Base-by-base conservation (phyloP, 257 asterid genomes). In the Salvia rosmarinus region DNA sequence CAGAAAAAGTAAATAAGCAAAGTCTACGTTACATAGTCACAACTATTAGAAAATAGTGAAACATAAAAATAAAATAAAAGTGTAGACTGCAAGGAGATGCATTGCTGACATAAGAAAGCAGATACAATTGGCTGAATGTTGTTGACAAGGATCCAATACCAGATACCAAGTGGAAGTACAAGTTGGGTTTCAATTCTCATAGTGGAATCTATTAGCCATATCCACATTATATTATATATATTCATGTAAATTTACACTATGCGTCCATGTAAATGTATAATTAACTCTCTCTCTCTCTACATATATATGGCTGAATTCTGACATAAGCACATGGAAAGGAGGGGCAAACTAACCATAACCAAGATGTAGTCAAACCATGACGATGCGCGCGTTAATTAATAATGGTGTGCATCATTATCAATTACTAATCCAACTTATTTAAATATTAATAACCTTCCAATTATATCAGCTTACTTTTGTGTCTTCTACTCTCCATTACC, bases 261-360 rank as follows among this genome's bases (percentile, higher is more conserved):
- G 30, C 30, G 3, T 3, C 3, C 3, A 25, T 25, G 3, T 25
- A 1, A 25, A 25, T 25, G 3, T 25, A 25, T 25, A 25, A 25
- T 25, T n/a, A n/a, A n/a, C n/a, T n/a, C n/a, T n/a, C n/a, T n/a
- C n/a, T n/a, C n/a, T 20, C 1, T 2, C 6, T 32, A 32, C 5
- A 32, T 32, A 20, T 21, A 2, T 56, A 23, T 25, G 10, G 5
- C 20, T 30, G 23, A 51, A 57, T 9, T 39, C 43, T 78, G 81
- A 78, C 86, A 64, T 75, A 75, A 75, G 73, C 83, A 76, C 70
- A 42, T 72, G 79, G 64, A 75, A 55, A 64, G 64, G 72, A 75
- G 78, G 55, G 75, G 64, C 70, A 73, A 67, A 30, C 75, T 55
- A 78, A 64, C 68, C 72, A 49, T 6, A 57, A 58, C 52, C 72